Conservation (phyloP, 331 rosid genomes). For the Spiraea crenata region DNA sequence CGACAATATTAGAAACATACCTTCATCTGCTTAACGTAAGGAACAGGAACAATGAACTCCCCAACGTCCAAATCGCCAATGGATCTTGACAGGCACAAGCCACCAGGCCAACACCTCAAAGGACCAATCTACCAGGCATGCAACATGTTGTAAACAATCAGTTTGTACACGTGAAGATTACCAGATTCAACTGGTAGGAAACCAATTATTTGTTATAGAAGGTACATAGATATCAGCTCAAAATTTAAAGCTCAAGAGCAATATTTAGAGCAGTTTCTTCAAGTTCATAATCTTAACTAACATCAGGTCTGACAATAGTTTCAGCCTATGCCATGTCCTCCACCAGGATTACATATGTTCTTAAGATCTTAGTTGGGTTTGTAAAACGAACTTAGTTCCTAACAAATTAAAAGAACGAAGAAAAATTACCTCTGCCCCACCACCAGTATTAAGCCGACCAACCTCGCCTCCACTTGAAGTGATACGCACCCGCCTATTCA, state of each 20-base stretch:
- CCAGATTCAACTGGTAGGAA: not conserved
- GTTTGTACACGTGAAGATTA: not conserved
- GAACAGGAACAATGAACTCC: slow-evolving; percentile 92
- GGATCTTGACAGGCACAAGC: slow-evolving; percentile 94
- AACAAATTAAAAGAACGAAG: not conserved
- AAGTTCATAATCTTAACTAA: not conserved
- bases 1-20: slow-evolving; percentile 35
- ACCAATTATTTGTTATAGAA: slow-evolving; percentile 14
- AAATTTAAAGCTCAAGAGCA: not conserved
- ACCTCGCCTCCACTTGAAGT: slow-evolving; percentile 95
- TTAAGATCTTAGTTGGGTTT: not conserved
- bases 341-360: slow-evolving; percentile 1
- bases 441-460: slow-evolving; percentile 96
- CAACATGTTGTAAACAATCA: slow-evolving; percentile 26
- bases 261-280: slow-evolving; percentile 1
- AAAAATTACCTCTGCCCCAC: slow-evolving; percentile 87
- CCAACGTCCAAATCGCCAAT: slow-evolving; percentile 96
- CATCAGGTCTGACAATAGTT: not conserved
- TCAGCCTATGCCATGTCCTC: slow-evolving; percentile 9
- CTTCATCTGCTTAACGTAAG: slow-evolving; percentile 95
- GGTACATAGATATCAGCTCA: slow-evolving; percentile 4
- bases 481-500: slow-evolving; percentile 78
- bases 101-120: slow-evolving; percentile 99
- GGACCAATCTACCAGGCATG: slow-evolving; percentile 72
- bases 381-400: not conserved